Evolutionary conservation across 768 basidiomycete genomes (phyloP).

Genomic region (Rhodotorula graminis): DNA sequence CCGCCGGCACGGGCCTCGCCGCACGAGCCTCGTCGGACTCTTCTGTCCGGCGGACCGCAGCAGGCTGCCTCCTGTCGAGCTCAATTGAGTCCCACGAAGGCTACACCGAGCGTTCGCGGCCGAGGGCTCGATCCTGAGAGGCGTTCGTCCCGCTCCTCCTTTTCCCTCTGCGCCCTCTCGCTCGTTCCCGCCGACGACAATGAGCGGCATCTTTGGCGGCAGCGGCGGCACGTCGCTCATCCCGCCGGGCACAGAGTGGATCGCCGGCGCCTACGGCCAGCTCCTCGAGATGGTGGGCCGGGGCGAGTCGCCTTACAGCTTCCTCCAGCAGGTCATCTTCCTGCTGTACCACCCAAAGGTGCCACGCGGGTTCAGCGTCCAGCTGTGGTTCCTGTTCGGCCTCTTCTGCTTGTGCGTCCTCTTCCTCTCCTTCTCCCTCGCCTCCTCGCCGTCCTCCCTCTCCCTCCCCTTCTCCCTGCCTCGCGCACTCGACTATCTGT

Average conservation of each 20-base stretch:
- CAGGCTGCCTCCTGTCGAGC: no score
- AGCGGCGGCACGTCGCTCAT: background rate
- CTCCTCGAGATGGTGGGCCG: background rate
- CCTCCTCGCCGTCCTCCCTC: no score
- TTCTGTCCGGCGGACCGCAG: no score
- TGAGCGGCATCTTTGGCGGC: background rate
- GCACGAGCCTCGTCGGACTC: no score
- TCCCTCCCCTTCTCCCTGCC: no score
- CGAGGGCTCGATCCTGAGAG: background rate
- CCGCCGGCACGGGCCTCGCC: no score
- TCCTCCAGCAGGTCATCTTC: background rate
- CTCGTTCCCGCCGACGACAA: background rate
- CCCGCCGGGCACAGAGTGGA: slow-evolving; percentile 2
- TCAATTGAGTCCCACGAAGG: no score
- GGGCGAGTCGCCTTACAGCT: slow-evolving; percentile 1
- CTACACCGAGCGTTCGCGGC: background rate
- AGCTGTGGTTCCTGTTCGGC: slow-evolving; percentile 9
- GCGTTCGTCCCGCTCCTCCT: background rate
- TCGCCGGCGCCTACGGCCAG: background rate
- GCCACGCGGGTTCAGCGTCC: background rate
- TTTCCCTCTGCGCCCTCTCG: background rate
- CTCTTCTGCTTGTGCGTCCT: slow-evolving; percentile 8
- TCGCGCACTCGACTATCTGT: no score
- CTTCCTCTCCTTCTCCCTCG: no score
- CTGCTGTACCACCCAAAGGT: slow-evolving; percentile 11